A percentile compares a stretch with the other conserved stretches of the same genome.
Conservation (phyloP, 768 basidiomycete genomes). For the Boletus reticulatus region DNA sequence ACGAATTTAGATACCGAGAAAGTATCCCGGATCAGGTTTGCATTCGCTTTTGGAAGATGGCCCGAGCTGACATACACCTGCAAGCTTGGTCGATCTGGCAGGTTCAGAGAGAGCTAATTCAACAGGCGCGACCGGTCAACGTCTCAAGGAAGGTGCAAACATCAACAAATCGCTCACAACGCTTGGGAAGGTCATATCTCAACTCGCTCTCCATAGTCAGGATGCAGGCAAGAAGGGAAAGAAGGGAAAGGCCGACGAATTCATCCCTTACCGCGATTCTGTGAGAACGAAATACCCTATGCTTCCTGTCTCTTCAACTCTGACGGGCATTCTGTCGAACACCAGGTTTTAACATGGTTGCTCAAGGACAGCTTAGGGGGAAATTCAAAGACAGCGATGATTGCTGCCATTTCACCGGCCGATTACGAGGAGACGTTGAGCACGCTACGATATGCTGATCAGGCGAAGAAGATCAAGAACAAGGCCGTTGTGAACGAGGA, state of each 20-base stretch:
- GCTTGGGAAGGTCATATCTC: constrained; percentile 95
- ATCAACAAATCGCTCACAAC: constrained; percentile 99
- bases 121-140: constrained; percentile 94
- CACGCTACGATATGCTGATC: constrained; percentile 96
- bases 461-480: constrained; percentile 99
- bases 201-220: constrained; percentile 64
- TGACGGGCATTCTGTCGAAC: constrained; percentile 5
- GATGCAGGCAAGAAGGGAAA: constrained; percentile 77
- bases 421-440: constrained; percentile 98
- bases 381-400: constrained; percentile 99
- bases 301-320: background rate
- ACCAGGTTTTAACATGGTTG: constrained; percentile 93
- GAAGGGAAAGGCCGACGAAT: constrained; percentile 88
- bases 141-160: constrained; percentile 96
- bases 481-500: constrained; percentile 99
- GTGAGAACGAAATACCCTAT: constrained; percentile 43
- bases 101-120: constrained; percentile 97
- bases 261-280: constrained; percentile 96
- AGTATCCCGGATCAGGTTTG: constrained; percentile 93
- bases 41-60: background rate
- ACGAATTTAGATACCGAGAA: constrained; percentile 96
- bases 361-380: constrained; percentile 97
- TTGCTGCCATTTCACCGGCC: constrained; percentile 97
- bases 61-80: constrained; percentile 8
- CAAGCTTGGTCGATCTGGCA: constrained; percentile 90